Evolutionary conservation across 108 stramenopile genomes (phyloP).

Genomic region (Nitzschia putrida): DNA sequence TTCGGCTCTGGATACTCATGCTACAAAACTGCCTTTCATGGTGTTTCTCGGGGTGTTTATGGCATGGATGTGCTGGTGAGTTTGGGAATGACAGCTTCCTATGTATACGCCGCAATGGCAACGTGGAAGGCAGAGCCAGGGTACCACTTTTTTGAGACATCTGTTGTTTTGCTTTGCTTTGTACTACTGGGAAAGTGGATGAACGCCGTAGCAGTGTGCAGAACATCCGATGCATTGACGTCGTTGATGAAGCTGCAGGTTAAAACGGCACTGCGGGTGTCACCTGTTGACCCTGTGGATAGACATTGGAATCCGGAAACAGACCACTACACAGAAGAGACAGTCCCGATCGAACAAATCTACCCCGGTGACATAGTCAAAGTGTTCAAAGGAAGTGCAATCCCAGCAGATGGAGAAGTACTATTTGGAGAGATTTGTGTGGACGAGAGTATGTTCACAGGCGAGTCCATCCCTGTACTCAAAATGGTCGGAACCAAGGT

Average conservation of each 20-base stretch:
- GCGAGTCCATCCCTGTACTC: constrained; percentile 88
- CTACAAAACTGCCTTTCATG: constrained; percentile 79
- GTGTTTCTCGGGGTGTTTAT: constrained; percentile 47
- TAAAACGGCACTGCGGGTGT: constrained; percentile 46
- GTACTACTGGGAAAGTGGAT: constrained; percentile 94
- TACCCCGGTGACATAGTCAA: constrained; percentile 65
- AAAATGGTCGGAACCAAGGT: constrained; percentile 64
- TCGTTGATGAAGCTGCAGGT: constrained; percentile 77
- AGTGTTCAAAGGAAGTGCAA: constrained; percentile 69
- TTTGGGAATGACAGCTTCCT: constrained; percentile 90
- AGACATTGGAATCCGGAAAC: constrained; percentile 22
- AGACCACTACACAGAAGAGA: constrained; percentile 40
- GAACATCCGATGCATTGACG: constrained; percentile 86
- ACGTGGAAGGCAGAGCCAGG: constrained; percentile 17
- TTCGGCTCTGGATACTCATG: constrained; percentile 85
- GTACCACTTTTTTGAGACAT: constrained; percentile 87
- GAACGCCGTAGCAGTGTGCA: constrained; percentile 85
- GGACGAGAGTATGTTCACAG: constrained; percentile 92
- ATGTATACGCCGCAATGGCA: constrained; percentile 62
- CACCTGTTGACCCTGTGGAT: neutral
- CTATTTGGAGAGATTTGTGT: constrained; percentile 74
- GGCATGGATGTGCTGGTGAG: constrained; percentile 97
- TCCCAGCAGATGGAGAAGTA: constrained; percentile 83
- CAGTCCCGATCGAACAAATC: constrained; percentile 39
- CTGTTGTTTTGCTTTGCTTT: constrained; percentile 94